A percentile compares a stretch with the other conserved stretches of the same genome.
Evolutionary conservation across 2,329 filamentous ascomycete genomes (phyloP).

Genomic region (Venturia carpophila): DNA sequence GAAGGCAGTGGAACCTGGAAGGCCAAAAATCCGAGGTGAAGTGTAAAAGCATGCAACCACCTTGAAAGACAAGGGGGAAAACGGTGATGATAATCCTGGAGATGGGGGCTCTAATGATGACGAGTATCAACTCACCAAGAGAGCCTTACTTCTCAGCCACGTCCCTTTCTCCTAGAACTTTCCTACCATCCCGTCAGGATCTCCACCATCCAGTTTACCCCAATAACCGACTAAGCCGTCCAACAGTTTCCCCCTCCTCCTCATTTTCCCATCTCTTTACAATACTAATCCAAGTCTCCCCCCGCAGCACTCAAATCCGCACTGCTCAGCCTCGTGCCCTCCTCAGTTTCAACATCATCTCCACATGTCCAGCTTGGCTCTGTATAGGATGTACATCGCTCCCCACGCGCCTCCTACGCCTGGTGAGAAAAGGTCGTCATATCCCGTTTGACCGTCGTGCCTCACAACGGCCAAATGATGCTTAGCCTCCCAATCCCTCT

Average conservation of each 20-base stretch:
- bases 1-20: too few species aligned
- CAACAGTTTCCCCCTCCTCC: constrained; percentile 18
- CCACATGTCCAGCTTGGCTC: constrained; percentile 3
- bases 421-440: constrained; percentile 6
- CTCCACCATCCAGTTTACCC: constrained; percentile 19
- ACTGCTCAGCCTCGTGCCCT: constrained; percentile 16
- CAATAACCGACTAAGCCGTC: constrained; percentile 21
- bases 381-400: constrained; percentile 11
- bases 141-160: too few species aligned
- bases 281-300: constrained; percentile 13
- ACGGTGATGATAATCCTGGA: too few species aligned
- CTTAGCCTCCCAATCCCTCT: constrained; percentile 12
- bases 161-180: too few species aligned
- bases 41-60: too few species aligned
- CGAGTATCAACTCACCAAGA: too few species aligned
- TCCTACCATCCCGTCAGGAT: neutral
- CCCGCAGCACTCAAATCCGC: constrained; percentile 16
- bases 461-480: constrained; percentile 15
- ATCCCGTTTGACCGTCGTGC: neutral
- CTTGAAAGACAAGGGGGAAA: too few species aligned
- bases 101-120: too few species aligned
- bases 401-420: neutral
- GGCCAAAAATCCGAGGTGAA: too few species aligned
- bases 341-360: constrained; percentile 12
- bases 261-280: constrained; percentile 12